These are phyloP conservation scores for Exophiala phaeomuriformis DNA, from an alignment of 2,329 filamentous ascomycete species.

Conservation along the genomic window DNA sequence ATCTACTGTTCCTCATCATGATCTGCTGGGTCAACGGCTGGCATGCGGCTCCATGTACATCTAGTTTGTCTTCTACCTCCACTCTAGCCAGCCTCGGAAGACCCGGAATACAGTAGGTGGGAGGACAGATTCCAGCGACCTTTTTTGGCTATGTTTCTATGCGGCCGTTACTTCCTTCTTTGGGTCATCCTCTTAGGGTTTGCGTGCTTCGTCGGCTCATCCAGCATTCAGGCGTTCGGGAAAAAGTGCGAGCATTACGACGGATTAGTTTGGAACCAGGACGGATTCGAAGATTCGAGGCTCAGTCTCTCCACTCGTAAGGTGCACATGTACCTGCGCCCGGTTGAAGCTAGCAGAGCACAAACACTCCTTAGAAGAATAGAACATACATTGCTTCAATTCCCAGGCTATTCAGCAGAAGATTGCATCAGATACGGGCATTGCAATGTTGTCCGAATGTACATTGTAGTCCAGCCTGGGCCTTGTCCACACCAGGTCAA, in stretches of 20 bases:
- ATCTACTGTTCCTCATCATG: neutral
- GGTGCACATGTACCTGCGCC: neutral
- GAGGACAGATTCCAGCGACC: slow-evolving; percentile 10
- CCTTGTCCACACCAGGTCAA: too few species aligned
- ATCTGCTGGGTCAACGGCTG: neutral
- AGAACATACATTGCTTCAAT: slow-evolving; percentile 4
- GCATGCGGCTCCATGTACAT: slow-evolving; percentile 14
- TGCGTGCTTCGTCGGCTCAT: slow-evolving; percentile 7
- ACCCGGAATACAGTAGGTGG: slow-evolving; percentile 4
- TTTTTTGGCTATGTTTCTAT: slow-evolving; percentile 21
- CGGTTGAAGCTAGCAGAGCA: slow-evolving; percentile 6
- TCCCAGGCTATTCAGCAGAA: neutral
- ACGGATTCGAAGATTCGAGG: slow-evolving; percentile 6
- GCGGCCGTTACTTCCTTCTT: slow-evolving; percentile 1
- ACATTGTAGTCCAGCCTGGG: neutral
- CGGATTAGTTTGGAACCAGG: slow-evolving; percentile 5
- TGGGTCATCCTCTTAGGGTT: slow-evolving; percentile 4
- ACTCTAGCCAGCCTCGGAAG: slow-evolving; percentile 8
- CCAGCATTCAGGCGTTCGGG: slow-evolving; percentile 20
- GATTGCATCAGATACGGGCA: too few species aligned
- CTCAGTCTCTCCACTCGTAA: slow-evolving; percentile 14
- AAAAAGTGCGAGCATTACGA: slow-evolving; percentile 12
- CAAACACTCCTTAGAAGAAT: slow-evolving; percentile 12
- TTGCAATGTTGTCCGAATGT: neutral
- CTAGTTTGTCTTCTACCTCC: slow-evolving; percentile 10